Conservation (phyloP, 2,329 filamentous ascomycete genomes). For the Pseudocercospora crystallina region DNA sequence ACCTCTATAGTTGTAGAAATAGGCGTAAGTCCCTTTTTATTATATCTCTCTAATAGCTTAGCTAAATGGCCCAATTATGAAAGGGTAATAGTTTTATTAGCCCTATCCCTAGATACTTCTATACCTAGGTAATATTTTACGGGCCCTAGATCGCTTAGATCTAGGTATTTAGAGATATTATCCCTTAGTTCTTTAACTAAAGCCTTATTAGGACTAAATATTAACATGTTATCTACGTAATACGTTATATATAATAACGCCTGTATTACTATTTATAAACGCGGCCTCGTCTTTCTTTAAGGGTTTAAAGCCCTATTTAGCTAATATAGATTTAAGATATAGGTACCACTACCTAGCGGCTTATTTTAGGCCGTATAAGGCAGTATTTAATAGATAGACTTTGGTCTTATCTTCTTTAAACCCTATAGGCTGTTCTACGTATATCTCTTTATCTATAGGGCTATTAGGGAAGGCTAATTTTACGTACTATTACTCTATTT, state of each 20-base stretch:
- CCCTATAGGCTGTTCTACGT: conserved; percentile 8
- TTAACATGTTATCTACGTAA: conserved; percentile 9
- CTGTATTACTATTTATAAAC: conserved; percentile 7
- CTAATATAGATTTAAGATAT: conserved; percentile 7
- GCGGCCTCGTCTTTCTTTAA: conserved; percentile 5
- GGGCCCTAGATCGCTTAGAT: conserved; percentile 6
- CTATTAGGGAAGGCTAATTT: conserved; percentile 12
- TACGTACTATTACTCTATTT: conserved; percentile 2
- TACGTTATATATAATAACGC: conserved; percentile 8
- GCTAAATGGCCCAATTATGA: conserved; percentile 4
- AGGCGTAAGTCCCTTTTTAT: conserved; percentile 9
- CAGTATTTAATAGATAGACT: conserved; percentile 5
- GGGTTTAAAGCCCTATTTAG: conserved; percentile 7
- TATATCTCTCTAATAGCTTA: conserved; percentile 11
- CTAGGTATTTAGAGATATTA: conserved; percentile 8
- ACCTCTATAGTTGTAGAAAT: conserved; percentile 9
- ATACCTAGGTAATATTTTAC: conserved; percentile 7
- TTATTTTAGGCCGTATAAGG: conserved; percentile 12
- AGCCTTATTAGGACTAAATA: conserved; percentile 10
- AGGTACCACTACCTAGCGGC: conserved; percentile 8
- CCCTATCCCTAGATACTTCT: conserved; percentile 7
- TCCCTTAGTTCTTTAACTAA: conserved; percentile 8
- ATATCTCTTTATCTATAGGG: conserved; percentile 11
- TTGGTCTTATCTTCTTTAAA: conserved; percentile 5
- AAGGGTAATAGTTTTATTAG: conserved; percentile 10